Base-by-base conservation (phyloP, 805 yeast genomes). In the Sungouiozyma ichnusensis region DNA sequence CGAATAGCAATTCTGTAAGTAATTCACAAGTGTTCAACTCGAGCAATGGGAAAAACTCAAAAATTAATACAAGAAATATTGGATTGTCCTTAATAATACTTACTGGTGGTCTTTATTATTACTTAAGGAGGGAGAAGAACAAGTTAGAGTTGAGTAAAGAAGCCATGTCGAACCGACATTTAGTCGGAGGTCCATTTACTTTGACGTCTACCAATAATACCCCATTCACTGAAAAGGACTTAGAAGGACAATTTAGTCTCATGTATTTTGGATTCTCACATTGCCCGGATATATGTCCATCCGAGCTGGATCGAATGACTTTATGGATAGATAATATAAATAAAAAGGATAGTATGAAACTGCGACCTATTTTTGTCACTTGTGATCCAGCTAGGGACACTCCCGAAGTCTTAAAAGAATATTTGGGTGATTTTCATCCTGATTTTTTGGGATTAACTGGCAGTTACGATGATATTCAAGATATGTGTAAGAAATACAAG, bases 221-320 rank as follows among this genome's bases (percentile, higher is more conserved):
- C 19, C 63, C 60, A 15, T 92, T 90, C 62, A 85, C 97, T 1
- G 77, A 85, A 19, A 68, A 84, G 46, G 73, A 88, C 51, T 67
- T 90, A 57, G 65, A 74, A 48, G 94, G 88, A 20, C 81, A 76
- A 58, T 92, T 86, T 62, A 75, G 86, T 15, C 67, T 90, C 38
- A 62, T 90, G 16, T 90, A 90, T 60, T 90, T 90, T 64, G 98
- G 98, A 0, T 90, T 90, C 68, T 83, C 95, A 3, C 87, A 87
- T 65, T 90, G 98, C 66, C 98, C 98, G 9, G 98, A 90, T 64
- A 86, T 90, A 39, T 90, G 98, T 63, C 98, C 98, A 6, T 97
- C 92, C 60, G 98, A 90, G 62, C 73, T 90, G 46, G 98, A 90
- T 60, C 85, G 88, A 57, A 70, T 92, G 57, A 86, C 94, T 3